Conservation (phyloP, 257 asterid species). For the Haberlea rhodopensis region DNA sequence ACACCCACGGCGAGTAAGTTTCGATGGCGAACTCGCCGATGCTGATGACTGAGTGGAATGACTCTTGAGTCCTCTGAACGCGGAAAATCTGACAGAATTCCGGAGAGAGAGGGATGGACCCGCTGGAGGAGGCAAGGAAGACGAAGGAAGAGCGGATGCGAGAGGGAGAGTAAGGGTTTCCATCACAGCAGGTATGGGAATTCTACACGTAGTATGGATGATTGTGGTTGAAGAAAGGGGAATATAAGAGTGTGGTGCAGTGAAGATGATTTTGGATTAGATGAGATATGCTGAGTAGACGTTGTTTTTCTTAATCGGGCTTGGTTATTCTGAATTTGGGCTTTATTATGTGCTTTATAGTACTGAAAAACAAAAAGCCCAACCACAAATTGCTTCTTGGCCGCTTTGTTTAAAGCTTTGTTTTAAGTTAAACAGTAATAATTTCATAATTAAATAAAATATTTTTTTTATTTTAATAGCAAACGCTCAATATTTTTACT, state of each 20-base stretch:
- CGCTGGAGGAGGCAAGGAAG: slow-evolving; percentile 45
- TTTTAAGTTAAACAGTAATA: no score
- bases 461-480: no score
- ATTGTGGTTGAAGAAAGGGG: background rate
- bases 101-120: slow-evolving; percentile 29
- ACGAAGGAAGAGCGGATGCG: slow-evolving; percentile 51
- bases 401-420: no score
- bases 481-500: no score
- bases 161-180: slow-evolving; percentile 72
- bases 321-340: background rate
- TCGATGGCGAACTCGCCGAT: slow-evolving; percentile 37
- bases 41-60: slow-evolving; percentile 46
- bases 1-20: slow-evolving; percentile 38
- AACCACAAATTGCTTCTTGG: no score
- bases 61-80: slow-evolving; percentile 62
- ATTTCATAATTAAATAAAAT: no score
- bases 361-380: background rate
- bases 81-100: slow-evolving; percentile 48
- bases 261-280: background rate
- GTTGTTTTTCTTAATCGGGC: background rate
- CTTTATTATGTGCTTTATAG: background rate
- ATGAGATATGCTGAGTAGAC: background rate
- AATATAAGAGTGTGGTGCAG: background rate
- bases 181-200: slow-evolving; percentile 46
- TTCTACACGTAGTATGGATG: background rate